Conservation (phyloP, 441 rosid species). For the Gossypium gossypioides region DNA sequence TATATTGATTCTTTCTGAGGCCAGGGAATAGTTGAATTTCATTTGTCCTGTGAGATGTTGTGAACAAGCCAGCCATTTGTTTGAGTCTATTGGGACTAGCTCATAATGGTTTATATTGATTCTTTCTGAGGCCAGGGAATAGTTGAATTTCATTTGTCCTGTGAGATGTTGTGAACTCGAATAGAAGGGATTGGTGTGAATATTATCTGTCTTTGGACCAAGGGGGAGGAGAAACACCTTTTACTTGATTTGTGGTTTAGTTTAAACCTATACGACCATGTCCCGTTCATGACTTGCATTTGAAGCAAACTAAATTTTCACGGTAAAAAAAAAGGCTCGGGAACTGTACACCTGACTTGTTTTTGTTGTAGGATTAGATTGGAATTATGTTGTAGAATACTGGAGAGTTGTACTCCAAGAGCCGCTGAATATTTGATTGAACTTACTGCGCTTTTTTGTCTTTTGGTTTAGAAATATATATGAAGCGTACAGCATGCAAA, state of each 20-base stretch:
- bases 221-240: neutral
- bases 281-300: neutral
- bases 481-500: neutral
- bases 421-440: neutral
- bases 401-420: neutral
- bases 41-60: neutral
- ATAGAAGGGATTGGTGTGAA: neutral
- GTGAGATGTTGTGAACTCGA: neutral
- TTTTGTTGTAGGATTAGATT: neutral
- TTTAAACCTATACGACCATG: neutral
- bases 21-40: neutral
- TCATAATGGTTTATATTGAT: neutral
- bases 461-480: neutral
- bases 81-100: conserved; percentile 3
- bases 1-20: neutral
- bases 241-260: neutral
- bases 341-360: neutral
- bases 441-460: neutral
- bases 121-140: neutral
- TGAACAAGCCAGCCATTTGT: neutral
- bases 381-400: neutral
- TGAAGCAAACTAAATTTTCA: neutral
- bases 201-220: neutral
- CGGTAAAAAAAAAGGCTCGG: neutral
- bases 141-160: neutral